These are phyloP conservation scores for Saturnispora serradocipensis DNA, from an alignment of 805 yeast genomes.

Conservation along the genomic window DNA sequence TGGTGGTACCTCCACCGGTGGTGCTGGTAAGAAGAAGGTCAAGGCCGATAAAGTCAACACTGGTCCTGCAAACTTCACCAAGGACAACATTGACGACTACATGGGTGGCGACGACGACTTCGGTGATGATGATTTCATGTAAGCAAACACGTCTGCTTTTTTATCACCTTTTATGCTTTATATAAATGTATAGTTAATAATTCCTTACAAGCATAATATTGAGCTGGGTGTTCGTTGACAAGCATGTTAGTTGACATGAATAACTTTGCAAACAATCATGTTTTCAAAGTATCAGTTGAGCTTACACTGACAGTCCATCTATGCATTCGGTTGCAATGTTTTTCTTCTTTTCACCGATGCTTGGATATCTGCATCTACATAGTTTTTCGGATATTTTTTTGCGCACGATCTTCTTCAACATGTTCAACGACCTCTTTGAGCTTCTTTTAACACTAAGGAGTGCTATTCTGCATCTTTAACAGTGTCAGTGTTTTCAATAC, in stretches of 20 bases:
- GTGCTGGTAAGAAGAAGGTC: slow-evolving; percentile 94
- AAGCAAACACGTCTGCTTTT: slow-evolving; percentile 13
- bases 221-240: neutral
- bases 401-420: too few species aligned
- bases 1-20: slow-evolving; percentile 83
- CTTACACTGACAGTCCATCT: neutral
- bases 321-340: too few species aligned
- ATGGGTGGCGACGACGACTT: slow-evolving; percentile 51
- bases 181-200: neutral
- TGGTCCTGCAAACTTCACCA: slow-evolving; percentile 44
- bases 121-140: slow-evolving; percentile 81
- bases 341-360: too few species aligned
- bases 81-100: slow-evolving; percentile 52
- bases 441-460: too few species aligned
- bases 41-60: slow-evolving; percentile 61
- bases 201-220: neutral
- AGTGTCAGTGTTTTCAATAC: too few species aligned
- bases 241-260: neutral
- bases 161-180: neutral
- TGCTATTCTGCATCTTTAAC: too few species aligned
- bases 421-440: too few species aligned
- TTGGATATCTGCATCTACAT: too few species aligned
- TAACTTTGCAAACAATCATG: neutral
- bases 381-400: too few species aligned
- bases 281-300: neutral